phyloP scores from a whole-genome alignment of 225 moss, liverwort and hornwort genomes.

The Antitrichia curtipendula region DNA sequence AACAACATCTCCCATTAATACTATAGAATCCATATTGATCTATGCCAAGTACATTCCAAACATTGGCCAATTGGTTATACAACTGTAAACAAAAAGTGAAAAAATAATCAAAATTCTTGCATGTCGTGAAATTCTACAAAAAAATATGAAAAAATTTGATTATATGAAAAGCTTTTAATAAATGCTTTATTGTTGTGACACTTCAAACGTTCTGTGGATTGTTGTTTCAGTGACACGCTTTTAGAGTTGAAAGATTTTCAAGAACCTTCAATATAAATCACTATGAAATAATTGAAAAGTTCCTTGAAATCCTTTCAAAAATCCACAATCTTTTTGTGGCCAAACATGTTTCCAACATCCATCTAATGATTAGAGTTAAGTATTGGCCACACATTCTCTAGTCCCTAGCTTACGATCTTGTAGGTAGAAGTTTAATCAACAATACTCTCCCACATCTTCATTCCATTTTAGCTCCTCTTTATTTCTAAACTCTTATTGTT shows the following conservation, averaged over 20 bases:
- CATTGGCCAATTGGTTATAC: not conserved
- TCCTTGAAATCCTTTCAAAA: not conserved
- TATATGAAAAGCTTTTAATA: not conserved
- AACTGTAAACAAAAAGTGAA: not conserved
- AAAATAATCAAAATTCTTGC: not conserved
- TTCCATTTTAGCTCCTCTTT: not conserved
- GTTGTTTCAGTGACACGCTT: not conserved
- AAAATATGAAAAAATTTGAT: not conserved
- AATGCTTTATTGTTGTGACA: not conserved
- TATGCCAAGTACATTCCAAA: not conserved
- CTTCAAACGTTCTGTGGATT: not conserved
- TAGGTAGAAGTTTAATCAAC: not conserved
- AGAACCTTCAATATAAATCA: not conserved
- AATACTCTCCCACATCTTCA: rapidly evolving
- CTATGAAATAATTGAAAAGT: rapidly evolving
- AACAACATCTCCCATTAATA: not conserved
- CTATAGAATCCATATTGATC: not conserved
- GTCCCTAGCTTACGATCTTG: rapidly evolving
- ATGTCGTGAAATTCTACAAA: not conserved
- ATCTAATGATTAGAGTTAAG: not conserved
- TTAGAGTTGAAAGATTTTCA: not conserved
- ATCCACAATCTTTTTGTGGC: not conserved
- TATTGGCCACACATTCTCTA: not conserved
- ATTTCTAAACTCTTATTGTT: not conserved
- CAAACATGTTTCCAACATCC: not conserved